Evolutionary conservation across 2,329 filamentous ascomycete genomes (phyloP).

Genomic region (Cyclaneusma minus): DNA sequence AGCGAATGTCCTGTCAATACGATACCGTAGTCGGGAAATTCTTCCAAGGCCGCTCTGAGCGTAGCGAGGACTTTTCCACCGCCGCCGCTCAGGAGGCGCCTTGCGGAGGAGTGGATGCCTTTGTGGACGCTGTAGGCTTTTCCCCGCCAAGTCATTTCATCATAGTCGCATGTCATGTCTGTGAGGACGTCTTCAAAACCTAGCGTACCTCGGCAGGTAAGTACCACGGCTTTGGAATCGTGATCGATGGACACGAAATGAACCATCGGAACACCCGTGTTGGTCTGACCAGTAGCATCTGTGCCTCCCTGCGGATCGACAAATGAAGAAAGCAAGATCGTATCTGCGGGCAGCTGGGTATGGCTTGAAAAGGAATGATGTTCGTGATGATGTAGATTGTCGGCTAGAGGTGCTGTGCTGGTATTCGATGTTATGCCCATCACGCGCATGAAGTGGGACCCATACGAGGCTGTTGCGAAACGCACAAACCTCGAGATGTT

Average conservation of each 20-base stretch:
- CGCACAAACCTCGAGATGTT: constrained; percentile 51
- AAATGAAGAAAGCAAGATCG: constrained; percentile 39
- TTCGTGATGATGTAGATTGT: constrained; percentile 32
- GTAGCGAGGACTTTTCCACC: constrained; percentile 34
- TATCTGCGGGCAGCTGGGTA: constrained; percentile 39
- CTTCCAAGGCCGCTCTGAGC: constrained; percentile 33
- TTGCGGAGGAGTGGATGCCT: constrained; percentile 38
- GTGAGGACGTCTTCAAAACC: constrained; percentile 41
- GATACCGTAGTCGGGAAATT: constrained; percentile 38
- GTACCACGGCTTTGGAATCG: constrained; percentile 37
- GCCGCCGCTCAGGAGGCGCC: constrained; percentile 30
- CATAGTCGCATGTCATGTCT: constrained; percentile 41
- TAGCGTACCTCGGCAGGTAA: constrained; percentile 37
- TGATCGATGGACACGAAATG: constrained; percentile 41
- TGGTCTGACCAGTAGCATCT: constrained; percentile 31
- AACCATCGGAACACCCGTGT: constrained; percentile 35
- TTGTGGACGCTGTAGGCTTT: constrained; percentile 38
- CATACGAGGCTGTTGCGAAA: constrained; percentile 52
- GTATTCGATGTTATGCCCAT: constrained; percentile 36
- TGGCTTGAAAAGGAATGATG: constrained; percentile 49
- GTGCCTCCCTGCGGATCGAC: constrained; percentile 37
- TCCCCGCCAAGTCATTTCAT: constrained; percentile 30
- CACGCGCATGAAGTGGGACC: constrained; percentile 44
- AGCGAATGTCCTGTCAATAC: constrained; percentile 39
- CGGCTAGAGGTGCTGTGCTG: constrained; percentile 19